Evolutionary conservation across 2,329 filamentous ascomycete genomes (phyloP).

Genomic region (Emydomyces testavorans): DNA sequence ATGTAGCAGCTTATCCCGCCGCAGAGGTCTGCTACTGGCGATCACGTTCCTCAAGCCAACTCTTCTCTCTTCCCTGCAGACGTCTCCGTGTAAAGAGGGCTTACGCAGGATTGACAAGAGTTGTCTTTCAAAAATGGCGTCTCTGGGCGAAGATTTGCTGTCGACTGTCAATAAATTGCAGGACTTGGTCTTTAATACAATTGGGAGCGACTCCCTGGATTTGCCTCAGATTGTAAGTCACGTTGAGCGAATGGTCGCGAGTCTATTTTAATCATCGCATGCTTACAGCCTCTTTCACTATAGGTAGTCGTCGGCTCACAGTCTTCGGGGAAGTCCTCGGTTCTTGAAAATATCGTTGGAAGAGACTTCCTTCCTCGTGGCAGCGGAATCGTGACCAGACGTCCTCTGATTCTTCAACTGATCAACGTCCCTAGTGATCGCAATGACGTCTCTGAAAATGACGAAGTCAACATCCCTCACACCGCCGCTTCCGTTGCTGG

Average conservation of each 20-base stretch:
- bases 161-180: constrained; percentile 96
- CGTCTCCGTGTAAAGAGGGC: not conserved
- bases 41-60: not conserved
- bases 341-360: constrained; percentile 97
- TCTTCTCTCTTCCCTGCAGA: not conserved
- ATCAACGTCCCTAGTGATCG: constrained; percentile 79
- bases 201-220: constrained; percentile 95
- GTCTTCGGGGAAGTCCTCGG: constrained; percentile 95
- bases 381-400: constrained; percentile 88
- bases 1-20: constrained; percentile 5
- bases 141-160: constrained; percentile 90
- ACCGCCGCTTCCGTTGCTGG: constrained; percentile 60
- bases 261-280: constrained; percentile 5
- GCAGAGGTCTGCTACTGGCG: constrained; percentile 1
- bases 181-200: constrained; percentile 98
- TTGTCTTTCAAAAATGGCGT: constrained; percentile 57
- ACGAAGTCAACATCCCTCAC: constrained; percentile 59
- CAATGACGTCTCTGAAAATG: constrained; percentile 55
- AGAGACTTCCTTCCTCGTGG: constrained; percentile 93
- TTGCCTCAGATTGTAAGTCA: constrained; percentile 89
- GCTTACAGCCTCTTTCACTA: constrained; percentile 19
- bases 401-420: constrained; percentile 90
- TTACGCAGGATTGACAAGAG: not conserved
- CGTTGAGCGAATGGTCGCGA: not conserved
- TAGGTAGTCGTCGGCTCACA: constrained; percentile 98